Evolutionary conservation across 2,329 filamentous ascomycete species (phyloP).

Genomic region (Paecilomyces sp.): DNA sequence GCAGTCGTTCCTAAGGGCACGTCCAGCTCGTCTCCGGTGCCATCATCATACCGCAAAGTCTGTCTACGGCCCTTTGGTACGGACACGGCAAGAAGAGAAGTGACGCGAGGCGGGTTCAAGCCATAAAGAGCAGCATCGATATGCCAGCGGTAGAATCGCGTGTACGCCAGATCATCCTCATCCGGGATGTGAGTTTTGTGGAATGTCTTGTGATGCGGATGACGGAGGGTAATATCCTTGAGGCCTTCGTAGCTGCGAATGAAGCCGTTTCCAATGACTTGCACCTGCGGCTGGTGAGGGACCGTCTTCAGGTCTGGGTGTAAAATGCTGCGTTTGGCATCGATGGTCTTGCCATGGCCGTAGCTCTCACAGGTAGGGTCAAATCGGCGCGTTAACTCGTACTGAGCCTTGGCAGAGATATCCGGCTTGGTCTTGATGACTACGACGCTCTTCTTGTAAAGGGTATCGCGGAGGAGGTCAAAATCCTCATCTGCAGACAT

Average conservation of each 20-base stretch:
- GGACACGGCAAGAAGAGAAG: slow-evolving; percentile 64
- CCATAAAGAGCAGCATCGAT: slow-evolving; percentile 73
- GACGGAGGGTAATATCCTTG: slow-evolving; percentile 58
- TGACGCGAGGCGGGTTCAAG: slow-evolving; percentile 66
- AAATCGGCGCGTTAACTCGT: slow-evolving; percentile 65
- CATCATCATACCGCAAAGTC: slow-evolving; percentile 67
- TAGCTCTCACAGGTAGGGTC: slow-evolving; percentile 60
- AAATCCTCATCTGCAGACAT: slow-evolving; percentile 53
- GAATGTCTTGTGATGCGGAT: slow-evolving; percentile 73
- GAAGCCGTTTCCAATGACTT: slow-evolving; percentile 71
- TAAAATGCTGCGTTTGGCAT: slow-evolving; percentile 58
- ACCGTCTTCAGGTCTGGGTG: slow-evolving; percentile 76
- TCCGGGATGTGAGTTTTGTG: slow-evolving; percentile 59
- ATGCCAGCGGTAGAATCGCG: slow-evolving; percentile 69
- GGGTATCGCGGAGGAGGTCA: slow-evolving; percentile 53
- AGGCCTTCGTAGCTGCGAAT: slow-evolving; percentile 65
- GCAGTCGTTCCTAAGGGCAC: slow-evolving; percentile 71
- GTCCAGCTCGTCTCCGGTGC: slow-evolving; percentile 55
- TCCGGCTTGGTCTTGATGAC: slow-evolving; percentile 62
- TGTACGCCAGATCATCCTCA: slow-evolving; percentile 51
- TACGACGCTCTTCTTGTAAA: slow-evolving; percentile 63
- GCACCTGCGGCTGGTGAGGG: slow-evolving; percentile 71
- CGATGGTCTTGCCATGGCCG: slow-evolving; percentile 69
- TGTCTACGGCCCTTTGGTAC: slow-evolving; percentile 62
- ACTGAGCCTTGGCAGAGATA: slow-evolving; percentile 63